Evolutionary conservation across 1,284 basidiomycete species (phyloP).

Genomic region (Wolfiporia cocos): DNA sequence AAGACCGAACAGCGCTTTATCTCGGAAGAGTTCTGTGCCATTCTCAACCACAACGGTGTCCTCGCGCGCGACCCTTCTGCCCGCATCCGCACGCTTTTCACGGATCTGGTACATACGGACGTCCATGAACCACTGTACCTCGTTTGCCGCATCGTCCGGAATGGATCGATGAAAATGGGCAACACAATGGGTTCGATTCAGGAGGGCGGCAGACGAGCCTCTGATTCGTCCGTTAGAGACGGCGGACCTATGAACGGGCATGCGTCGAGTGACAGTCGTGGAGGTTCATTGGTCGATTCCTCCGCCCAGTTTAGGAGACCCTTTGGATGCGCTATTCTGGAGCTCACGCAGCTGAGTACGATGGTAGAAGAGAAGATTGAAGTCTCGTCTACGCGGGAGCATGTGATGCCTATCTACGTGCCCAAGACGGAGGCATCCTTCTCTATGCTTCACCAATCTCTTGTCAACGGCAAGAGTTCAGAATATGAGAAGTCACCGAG

Average conservation of each 20-base stretch:
- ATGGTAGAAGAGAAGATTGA: constrained; percentile 59
- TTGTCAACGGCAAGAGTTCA: constrained; percentile 75
- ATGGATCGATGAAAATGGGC: constrained; percentile 80
- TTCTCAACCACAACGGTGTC: constrained; percentile 90
- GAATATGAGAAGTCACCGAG: constrained; percentile 87
- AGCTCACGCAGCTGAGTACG: constrained; percentile 73
- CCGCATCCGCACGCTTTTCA: constrained; percentile 82
- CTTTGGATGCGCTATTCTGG: constrained; percentile 91
- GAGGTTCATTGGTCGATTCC: constrained; percentile 15
- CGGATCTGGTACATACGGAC: constrained; percentile 82
- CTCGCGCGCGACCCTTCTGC: constrained; percentile 67
- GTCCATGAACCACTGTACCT: constrained; percentile 81
- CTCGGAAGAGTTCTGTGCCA: constrained; percentile 89
- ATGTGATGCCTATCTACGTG: constrained; percentile 86
- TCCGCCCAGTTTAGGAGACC: constrained; percentile 70
- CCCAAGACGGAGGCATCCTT: constrained; percentile 84
- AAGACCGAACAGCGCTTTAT: constrained; percentile 81
- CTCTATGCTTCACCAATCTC: constrained; percentile 92
- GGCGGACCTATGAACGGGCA: background rate
- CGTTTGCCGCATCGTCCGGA: constrained; percentile 88
- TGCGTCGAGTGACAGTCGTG: constrained; percentile 2
- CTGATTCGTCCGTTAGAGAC: constrained; percentile 32
- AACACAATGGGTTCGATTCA: constrained; percentile 41
- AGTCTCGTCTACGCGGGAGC: constrained; percentile 60
- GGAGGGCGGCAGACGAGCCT: constrained; percentile 41